Conservation (phyloP, 192 early-diverging fungal genomes). For the Coemansia sp. region DNA sequence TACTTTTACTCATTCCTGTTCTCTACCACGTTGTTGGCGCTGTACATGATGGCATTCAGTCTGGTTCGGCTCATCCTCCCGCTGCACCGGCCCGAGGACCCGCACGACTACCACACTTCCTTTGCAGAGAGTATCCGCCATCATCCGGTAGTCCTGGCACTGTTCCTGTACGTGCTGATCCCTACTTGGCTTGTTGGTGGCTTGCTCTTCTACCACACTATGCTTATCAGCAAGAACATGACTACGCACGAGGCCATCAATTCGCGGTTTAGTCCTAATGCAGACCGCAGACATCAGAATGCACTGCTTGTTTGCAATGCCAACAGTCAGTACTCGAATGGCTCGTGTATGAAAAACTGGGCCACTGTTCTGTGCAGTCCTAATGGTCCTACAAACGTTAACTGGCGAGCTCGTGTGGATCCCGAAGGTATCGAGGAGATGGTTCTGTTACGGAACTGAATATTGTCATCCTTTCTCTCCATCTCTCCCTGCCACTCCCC, state of each 20-base stretch:
- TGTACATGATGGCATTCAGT: slow-evolving; percentile 62
- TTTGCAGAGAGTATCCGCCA: slow-evolving; percentile 47
- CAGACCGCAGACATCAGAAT: slow-evolving; percentile 7
- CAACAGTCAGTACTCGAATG: slow-evolving; percentile 38
- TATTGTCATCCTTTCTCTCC: no score
- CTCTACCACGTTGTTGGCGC: slow-evolving; percentile 59
- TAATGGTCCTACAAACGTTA: slow-evolving; percentile 29
- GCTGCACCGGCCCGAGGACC: slow-evolving; percentile 17
- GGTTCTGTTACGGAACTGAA: slow-evolving; percentile 16
- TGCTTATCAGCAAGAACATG: slow-evolving; percentile 68
- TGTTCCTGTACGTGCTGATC: slow-evolving; percentile 67
- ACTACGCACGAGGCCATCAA: slow-evolving; percentile 87
- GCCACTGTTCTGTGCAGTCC: slow-evolving; percentile 43
- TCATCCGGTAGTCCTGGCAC: slow-evolving; percentile 57
- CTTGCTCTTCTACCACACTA: slow-evolving; percentile 75
- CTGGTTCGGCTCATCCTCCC: slow-evolving; percentile 61
- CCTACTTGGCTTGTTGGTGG: slow-evolving; percentile 62
- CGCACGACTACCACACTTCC: slow-evolving; percentile 22
- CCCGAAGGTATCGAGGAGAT: slow-evolving; percentile 54
- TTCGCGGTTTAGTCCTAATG: slow-evolving; percentile 11
- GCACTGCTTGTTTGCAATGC: slow-evolving; percentile 17
- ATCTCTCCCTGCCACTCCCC: neutral
- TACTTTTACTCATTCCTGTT: slow-evolving; percentile 70
- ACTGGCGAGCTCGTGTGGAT: slow-evolving; percentile 48
- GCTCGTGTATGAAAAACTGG: slow-evolving; percentile 47